Conservation (phyloP, 2,329 filamentous ascomycete species). For the Colletotrichum trifolii region DNA sequence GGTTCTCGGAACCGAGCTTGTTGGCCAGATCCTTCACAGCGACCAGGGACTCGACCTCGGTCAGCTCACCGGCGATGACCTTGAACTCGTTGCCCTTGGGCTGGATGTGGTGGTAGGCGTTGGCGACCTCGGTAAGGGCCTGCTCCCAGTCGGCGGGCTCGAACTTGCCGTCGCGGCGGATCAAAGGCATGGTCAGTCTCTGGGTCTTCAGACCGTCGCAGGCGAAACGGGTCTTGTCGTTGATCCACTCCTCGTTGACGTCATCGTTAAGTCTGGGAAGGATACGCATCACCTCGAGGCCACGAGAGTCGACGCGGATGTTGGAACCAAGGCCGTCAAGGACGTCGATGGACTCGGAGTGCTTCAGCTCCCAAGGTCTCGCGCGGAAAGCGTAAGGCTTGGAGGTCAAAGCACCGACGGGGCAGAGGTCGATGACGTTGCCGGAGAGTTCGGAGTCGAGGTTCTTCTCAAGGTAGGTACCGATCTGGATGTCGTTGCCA, state of each 20-base stretch:
- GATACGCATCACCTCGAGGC: constrained; percentile 95
- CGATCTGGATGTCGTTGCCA: constrained; percentile 97
- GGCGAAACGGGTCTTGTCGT: constrained; percentile 97
- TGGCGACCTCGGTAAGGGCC: constrained; percentile 86
- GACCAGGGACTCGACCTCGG: constrained; percentile 92
- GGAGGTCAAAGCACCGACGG: constrained; percentile 93
- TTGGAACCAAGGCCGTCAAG: constrained; percentile 93
- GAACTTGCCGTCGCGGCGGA: constrained; percentile 90
- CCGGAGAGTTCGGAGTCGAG: constrained; percentile 95
- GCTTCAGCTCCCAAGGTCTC: constrained; percentile 95
- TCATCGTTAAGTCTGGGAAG: constrained; percentile 95
- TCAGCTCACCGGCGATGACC: constrained; percentile 88
- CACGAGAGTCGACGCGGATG: constrained; percentile 92
- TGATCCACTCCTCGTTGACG: constrained; percentile 99
- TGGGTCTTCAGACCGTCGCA: constrained; percentile 98
- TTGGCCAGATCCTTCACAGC: constrained; percentile 98
- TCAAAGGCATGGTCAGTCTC: constrained; percentile 89
- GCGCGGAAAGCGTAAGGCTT: constrained; percentile 99
- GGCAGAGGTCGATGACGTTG: constrained; percentile 98
- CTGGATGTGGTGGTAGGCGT: constrained; percentile 81
- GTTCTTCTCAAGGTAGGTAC: constrained; percentile 95
- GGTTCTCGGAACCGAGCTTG: constrained; percentile 94
- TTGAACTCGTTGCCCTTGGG: constrained; percentile 96
- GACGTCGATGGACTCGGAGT: constrained; percentile 95
- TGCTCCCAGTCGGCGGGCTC: constrained; percentile 96